Evolutionary conservation across 108 stramenopile genomes (phyloP).

Genomic region (Nannochloropsis gaditana): DNA sequence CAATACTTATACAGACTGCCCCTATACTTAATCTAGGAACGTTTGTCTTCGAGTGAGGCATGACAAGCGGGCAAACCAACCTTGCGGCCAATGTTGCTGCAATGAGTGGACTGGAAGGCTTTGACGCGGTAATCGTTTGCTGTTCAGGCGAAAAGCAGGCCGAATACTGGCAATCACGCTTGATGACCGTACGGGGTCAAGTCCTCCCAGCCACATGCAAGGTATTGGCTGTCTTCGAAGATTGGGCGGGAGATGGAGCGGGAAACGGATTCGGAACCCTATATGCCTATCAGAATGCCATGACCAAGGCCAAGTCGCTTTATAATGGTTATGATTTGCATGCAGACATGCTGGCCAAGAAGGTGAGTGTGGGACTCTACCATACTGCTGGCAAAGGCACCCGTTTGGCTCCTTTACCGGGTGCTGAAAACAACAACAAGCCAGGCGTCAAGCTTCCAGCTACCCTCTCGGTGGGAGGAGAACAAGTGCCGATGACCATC

Average conservation of each 20-base stretch:
- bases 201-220: constrained; percentile 56
- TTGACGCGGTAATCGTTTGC: constrained; percentile 92
- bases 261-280: constrained; percentile 70
- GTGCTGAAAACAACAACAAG: constrained; percentile 97
- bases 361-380: constrained; percentile 79
- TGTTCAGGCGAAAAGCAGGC: constrained; percentile 89
- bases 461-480: constrained; percentile 32
- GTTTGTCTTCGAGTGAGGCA: not conserved
- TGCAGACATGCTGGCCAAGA: constrained; percentile 49
- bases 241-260: constrained; percentile 84
- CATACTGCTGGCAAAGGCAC: constrained; percentile 90
- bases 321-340: constrained; percentile 54
- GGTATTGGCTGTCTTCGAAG: constrained; percentile 88
- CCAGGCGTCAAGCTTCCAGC: constrained; percentile 74
- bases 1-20: too few relatives aligned
- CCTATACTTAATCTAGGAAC: too few relatives aligned
- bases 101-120: constrained; percentile 55
- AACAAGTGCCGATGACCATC: constrained; percentile 72
- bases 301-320: constrained; percentile 60
- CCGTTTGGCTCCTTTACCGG: constrained; percentile 91
- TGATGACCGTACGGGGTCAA: constrained; percentile 24
- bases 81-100: constrained; percentile 37
- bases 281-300: constrained; percentile 88
- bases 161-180: constrained; percentile 77
- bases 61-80: constrained; percentile 21